phyloP scores from a whole-genome alignment of 345 rosid species.

The Tarenaya hassleriana region DNA sequence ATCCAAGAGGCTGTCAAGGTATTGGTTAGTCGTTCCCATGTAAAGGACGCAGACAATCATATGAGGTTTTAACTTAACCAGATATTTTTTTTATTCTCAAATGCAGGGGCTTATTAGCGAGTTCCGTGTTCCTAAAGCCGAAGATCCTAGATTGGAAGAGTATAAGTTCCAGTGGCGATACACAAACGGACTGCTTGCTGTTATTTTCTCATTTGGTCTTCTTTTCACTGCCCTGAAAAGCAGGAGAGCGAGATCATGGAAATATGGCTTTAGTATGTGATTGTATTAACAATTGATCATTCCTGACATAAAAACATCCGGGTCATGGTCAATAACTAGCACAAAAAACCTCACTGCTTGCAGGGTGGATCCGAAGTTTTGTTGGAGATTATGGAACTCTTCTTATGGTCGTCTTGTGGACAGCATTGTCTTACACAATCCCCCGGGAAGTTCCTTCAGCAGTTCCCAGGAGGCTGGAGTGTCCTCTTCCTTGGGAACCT shows the following conservation, averaged over 20 bases:
- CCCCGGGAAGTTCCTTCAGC: conserved; percentile 54
- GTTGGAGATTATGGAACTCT: conserved; percentile 84
- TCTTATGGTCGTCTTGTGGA: conserved; percentile 72
- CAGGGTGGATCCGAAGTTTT: conserved; percentile 64
- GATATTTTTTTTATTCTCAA: conserved; percentile 15
- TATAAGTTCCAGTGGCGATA: conserved; percentile 62
- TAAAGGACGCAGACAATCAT: background rate
- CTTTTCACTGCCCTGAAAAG: conserved; percentile 56
- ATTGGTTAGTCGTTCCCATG: conserved; percentile 14
- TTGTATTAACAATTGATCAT: background rate
- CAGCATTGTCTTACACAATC: conserved; percentile 46
- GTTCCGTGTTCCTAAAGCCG: conserved; percentile 43
- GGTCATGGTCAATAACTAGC: conserved; percentile 14
- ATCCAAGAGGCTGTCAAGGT: conserved; percentile 83
- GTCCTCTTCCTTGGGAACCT: conserved; percentile 62
- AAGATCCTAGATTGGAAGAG: conserved; percentile 36
- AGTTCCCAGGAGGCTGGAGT: conserved; percentile 67
- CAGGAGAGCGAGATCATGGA: conserved; percentile 74
- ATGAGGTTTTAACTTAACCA: conserved; percentile 1
- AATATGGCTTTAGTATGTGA: conserved; percentile 58
- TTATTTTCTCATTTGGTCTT: conserved; percentile 64
- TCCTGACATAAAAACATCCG: background rate
- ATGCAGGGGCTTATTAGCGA: conserved; percentile 60
- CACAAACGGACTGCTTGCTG: conserved; percentile 58
- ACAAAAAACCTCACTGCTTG: conserved; percentile 7